Percentiles rank a stretch among this genome's conserved stretches.
Evolutionary conservation across 805 yeast species (phyloP).

Genomic region (Diddensiella transvaalensis): DNA sequence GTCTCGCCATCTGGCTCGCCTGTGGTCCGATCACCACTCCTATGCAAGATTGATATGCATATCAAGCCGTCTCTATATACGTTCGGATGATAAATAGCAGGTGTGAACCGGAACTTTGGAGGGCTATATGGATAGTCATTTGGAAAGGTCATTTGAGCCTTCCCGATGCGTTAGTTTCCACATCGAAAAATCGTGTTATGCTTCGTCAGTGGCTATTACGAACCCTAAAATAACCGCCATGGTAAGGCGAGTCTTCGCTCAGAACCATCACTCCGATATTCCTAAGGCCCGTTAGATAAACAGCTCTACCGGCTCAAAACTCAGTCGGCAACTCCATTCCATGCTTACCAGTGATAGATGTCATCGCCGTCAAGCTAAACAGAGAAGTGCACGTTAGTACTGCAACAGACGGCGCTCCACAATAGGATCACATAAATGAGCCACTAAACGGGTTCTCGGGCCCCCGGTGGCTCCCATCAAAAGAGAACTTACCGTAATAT

Average conservation of each 20-base stretch:
- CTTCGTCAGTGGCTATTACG: conserved; percentile 8
- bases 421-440: too few species aligned
- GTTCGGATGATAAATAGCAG: conserved; percentile 92
- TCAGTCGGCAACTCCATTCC: too few species aligned
- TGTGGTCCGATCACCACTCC: conserved; percentile 82
- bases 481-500: conserved; percentile 49
- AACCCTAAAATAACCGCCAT: conserved; percentile 84
- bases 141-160: conserved; percentile 91
- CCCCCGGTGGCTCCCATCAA: too few species aligned
- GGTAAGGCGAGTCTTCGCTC: conserved; percentile 82
- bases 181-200: neutral
- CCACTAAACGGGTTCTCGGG: too few species aligned
- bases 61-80: conserved; percentile 90
- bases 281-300: conserved; percentile 40
- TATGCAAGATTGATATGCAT: conserved; percentile 89
- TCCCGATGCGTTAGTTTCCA: neutral
- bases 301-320: neutral
- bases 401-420: neutral
- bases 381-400: neutral
- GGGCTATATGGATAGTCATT: conserved; percentile 88
- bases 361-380: conserved; percentile 53
- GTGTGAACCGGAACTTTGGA: conserved; percentile 87
- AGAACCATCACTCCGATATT: conserved; percentile 90
- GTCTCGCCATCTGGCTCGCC: conserved; percentile 93
- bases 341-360: conserved; percentile 46